phyloP scores from a whole-genome alignment of 1,139 yeast genomes.

The Magnusiomyces clavatus region DNA sequence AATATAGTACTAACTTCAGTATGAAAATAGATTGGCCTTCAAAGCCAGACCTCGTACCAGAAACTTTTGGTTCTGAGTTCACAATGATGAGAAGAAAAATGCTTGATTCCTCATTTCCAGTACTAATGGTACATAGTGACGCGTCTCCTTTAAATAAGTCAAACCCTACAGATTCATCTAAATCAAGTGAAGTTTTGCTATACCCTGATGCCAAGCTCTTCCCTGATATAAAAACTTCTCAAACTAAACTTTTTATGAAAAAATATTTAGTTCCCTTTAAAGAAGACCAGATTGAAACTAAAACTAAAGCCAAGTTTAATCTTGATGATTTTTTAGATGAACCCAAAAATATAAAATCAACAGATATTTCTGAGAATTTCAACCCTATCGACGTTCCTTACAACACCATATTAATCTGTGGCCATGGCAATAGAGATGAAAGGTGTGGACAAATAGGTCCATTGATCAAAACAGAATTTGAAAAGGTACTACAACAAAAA shows the following conservation, averaged over 20 bases:
- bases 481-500: constrained; percentile 34
- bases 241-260: constrained; percentile 38
- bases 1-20: background rate
- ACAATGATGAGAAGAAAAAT: constrained; percentile 30
- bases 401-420: constrained; percentile 47
- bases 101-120: constrained; percentile 13
- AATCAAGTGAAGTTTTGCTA: constrained; percentile 28
- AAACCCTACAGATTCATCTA: background rate
- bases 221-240: constrained; percentile 28
- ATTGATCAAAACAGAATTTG: constrained; percentile 44
- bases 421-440: constrained; percentile 54
- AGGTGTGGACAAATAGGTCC: constrained; percentile 66
- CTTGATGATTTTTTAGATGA: too few species aligned
- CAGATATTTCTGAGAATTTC: too few species aligned
- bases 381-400: too few species aligned
- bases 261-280: constrained; percentile 29
- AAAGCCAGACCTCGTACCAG: constrained; percentile 44
- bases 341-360: too few species aligned
- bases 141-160: background rate
- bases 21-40: constrained; percentile 43
- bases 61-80: constrained; percentile 32
- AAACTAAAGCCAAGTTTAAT: too few species aligned
- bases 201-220: constrained; percentile 49
- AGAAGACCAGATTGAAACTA: too few species aligned
- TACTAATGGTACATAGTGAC: background rate